These are phyloP conservation scores for Amanita brunnescens DNA, from an alignment of 768 basidiomycete species.

Conservation along the genomic window DNA sequence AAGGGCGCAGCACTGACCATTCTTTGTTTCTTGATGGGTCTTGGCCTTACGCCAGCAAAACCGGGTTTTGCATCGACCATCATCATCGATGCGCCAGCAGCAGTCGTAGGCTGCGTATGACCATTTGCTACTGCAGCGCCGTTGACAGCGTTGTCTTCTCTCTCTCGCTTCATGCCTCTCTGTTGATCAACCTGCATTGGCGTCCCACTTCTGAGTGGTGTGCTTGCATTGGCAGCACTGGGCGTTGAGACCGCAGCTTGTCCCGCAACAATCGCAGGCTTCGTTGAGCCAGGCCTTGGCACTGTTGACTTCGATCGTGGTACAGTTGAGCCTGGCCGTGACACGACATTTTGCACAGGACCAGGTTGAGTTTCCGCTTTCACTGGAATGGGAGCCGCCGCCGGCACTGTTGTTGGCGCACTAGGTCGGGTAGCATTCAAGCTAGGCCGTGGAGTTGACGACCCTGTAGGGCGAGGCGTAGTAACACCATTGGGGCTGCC, in stretches of 20 bases:
- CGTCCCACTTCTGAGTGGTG: constrained; percentile 20
- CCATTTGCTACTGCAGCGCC: constrained; percentile 18
- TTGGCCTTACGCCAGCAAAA: constrained; percentile 45
- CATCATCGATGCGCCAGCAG: constrained; percentile 18
- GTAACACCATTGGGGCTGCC: constrained; percentile 5
- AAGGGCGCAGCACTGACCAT: constrained; percentile 39
- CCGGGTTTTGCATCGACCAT: constrained; percentile 51
- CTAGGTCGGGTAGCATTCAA: constrained; percentile 16
- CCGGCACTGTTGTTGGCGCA: constrained; percentile 12
- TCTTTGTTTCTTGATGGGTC: constrained; percentile 70
- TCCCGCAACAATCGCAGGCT: constrained; percentile 10
- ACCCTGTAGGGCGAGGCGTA: constrained; percentile 12
- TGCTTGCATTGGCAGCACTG: constrained; percentile 9
- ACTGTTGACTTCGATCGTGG: constrained; percentile 19
- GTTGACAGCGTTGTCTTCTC: constrained; percentile 27
- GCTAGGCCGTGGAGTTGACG: constrained; percentile 22
- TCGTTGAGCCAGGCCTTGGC: constrained; percentile 22
- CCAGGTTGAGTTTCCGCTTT: constrained; percentile 13
- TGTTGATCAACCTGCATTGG: constrained; percentile 25
- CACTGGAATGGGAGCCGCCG: constrained; percentile 13
- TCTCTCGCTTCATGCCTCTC: constrained; percentile 34
- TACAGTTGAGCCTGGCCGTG: constrained; percentile 19
- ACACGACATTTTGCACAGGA: constrained; percentile 15
- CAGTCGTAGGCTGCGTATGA: constrained; percentile 17
- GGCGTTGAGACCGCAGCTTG: constrained; percentile 10